phyloP scores from a whole-genome alignment of 345 rosid species.

The Aquilaria yunnanensis region DNA sequence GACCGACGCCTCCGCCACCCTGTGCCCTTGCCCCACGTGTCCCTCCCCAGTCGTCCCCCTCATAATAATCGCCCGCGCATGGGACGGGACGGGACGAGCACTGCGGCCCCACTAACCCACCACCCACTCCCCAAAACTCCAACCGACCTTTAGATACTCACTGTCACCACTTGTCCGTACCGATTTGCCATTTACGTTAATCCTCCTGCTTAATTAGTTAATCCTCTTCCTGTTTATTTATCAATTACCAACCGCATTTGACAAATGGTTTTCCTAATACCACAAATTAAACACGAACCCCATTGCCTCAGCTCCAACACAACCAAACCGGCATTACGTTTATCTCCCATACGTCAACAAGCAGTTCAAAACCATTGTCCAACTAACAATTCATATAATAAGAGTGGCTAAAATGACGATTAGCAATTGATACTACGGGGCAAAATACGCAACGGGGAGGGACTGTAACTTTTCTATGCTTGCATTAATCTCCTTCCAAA shows the following conservation, averaged over 20 bases:
- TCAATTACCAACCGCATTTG: no score
- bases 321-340: no score
- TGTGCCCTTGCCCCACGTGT: conserved; percentile 20
- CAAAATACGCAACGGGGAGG: no score
- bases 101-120: conserved; percentile 11
- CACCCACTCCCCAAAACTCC: not conserved
- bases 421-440: no score
- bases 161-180: conserved; percentile 24
- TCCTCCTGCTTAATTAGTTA: no score
- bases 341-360: not conserved
- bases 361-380: not conserved
- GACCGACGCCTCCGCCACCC: conserved; percentile 36
- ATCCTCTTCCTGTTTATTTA: no score
- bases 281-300: no score
- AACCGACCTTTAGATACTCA: conserved; percentile 18
- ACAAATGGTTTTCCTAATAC: no score
- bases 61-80: conserved; percentile 37
- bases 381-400: no score
- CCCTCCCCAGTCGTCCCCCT: conserved; percentile 16
- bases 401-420: no score
- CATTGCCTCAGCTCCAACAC: no score
- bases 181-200: no score
- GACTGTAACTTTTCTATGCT: conserved; percentile 8
- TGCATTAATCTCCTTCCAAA: conserved; percentile 17
- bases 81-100: conserved; percentile 22